Percentiles rank a stretch among this genome's conserved stretches.
Evolutionary conservation across 257 asterid species (phyloP).

Genomic region (Petrea volubilis): DNA sequence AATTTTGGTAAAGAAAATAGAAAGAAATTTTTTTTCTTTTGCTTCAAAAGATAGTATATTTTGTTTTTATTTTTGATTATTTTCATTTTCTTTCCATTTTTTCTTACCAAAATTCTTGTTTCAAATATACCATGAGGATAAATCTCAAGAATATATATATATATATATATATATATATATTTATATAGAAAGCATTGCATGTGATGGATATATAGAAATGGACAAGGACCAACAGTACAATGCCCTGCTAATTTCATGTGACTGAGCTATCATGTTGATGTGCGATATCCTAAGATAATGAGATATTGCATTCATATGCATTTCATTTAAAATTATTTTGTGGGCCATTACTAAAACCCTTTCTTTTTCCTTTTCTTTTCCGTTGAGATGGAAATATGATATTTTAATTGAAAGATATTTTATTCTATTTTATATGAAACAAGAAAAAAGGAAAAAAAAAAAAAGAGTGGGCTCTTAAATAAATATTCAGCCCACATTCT

Average conservation of each 20-base stretch:
- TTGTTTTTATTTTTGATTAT: too few relatives aligned
- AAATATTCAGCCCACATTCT: too few relatives aligned
- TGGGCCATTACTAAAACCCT: conserved; percentile 17
- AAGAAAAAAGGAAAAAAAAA: background rate
- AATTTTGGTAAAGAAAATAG: too few relatives aligned
- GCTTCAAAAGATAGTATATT: too few relatives aligned
- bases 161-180: background rate
- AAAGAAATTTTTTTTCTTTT: too few relatives aligned
- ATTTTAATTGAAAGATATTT: background rate
- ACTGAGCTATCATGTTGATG: conserved; percentile 37
- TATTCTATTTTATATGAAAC: background rate
- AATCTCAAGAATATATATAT: background rate
- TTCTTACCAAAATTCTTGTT: too few relatives aligned
- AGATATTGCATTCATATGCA: background rate
- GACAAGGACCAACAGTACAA: conserved; percentile 30
- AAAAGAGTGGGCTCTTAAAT: too few relatives aligned
- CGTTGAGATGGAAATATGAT: conserved; percentile 3
- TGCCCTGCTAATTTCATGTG: conserved; percentile 38
- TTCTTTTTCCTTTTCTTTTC: background rate
- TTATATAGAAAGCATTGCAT: conserved; percentile 13
- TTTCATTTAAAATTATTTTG: conserved; percentile 1
- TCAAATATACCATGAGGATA: too few relatives aligned
- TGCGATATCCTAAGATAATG: conserved; percentile 12
- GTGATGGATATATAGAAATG: conserved; percentile 25
- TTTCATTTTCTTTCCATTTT: too few relatives aligned